phyloP scores from a whole-genome alignment of 306 rosid genomes.

The Cucumis hystrix region DNA sequence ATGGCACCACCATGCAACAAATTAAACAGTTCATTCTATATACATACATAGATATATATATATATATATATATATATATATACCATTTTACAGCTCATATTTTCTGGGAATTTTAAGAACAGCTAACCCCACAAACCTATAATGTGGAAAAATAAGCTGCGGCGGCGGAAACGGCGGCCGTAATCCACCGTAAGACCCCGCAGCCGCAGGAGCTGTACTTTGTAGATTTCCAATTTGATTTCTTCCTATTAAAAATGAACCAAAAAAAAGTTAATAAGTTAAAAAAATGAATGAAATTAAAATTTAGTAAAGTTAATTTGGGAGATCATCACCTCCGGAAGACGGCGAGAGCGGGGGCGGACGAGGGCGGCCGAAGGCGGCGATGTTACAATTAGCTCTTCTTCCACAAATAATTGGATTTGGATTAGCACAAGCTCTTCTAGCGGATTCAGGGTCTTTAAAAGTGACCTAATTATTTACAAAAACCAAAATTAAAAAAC shows the following conservation, averaged over 20 bases:
- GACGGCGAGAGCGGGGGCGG: neutral
- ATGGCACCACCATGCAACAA: neutral
- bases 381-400: constrained; percentile 44
- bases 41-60: too few species aligned
- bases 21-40: neutral
- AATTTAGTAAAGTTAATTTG: neutral
- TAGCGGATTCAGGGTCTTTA: constrained; percentile 54
- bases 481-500: neutral
- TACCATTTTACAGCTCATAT: neutral
- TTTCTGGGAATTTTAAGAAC: neutral
- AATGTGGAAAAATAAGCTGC: neutral
- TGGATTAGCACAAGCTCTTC: constrained; percentile 50
- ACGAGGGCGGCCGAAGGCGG: constrained; percentile 13
- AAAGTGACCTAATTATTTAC: constrained; percentile 42
- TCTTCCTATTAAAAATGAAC: neutral
- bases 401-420: constrained; percentile 66
- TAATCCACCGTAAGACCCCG: neutral
- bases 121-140: neutral
- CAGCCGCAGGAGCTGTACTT: neutral
- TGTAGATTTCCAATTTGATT: neutral
- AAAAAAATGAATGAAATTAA: neutral
- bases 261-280: too few species aligned
- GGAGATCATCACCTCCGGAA: neutral
- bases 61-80: too few species aligned
- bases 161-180: constrained; percentile 1